Evolutionary conservation across 2,329 filamentous ascomycete genomes (phyloP).

Genomic region (Cercospora brassicicola): DNA sequence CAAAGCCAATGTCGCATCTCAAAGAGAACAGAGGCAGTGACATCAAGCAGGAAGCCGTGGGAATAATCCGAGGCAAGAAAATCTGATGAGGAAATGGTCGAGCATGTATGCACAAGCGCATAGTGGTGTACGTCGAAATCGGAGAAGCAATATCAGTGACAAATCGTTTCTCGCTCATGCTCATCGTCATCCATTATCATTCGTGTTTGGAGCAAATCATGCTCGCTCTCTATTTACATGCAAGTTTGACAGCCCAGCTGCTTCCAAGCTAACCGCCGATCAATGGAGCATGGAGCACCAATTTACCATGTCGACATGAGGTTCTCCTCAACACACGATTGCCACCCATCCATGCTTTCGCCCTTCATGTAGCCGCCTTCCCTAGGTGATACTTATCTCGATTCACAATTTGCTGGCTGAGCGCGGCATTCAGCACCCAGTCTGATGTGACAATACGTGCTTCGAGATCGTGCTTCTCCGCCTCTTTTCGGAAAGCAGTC

Average conservation of each 20-base stretch:
- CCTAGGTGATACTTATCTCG: constrained; percentile 36
- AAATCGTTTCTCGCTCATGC: background rate
- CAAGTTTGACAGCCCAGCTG: background rate
- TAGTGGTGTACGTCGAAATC: no score
- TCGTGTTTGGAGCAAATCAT: background rate
- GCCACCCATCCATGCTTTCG: constrained; percentile 1
- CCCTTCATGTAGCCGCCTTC: constrained; percentile 20
- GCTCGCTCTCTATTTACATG: background rate
- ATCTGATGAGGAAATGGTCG: no score
- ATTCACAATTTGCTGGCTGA: constrained; percentile 71
- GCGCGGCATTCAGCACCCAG: constrained; percentile 86
- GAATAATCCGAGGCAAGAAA: no score
- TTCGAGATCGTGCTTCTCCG: constrained; percentile 72
- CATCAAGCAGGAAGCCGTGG: no score
- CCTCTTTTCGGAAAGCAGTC: constrained; percentile 77
- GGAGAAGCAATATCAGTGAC: background rate
- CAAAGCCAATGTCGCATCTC: no score
- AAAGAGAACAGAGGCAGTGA: no score
- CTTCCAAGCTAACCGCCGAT: background rate
- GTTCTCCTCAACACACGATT: background rate
- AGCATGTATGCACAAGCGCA: no score
- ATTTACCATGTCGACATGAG: background rate
- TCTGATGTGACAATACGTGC: constrained; percentile 80
- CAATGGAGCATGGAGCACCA: background rate
- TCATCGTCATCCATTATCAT: background rate